Base-by-base conservation (phyloP, 257 asterid species). In the Datura wrightii region DNA sequence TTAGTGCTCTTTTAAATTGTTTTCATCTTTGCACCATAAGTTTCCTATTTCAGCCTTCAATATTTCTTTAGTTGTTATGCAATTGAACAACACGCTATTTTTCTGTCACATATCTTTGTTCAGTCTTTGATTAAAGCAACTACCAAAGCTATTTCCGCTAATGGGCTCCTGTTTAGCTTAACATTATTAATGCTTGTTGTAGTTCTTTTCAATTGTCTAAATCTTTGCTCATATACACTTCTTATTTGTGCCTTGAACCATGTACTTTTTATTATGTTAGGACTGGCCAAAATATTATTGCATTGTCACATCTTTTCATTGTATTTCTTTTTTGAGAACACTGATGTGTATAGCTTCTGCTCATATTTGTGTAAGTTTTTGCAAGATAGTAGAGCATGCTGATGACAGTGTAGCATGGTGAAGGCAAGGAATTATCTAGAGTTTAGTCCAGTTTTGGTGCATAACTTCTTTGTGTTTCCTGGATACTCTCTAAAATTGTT, bases 361-460 rank as follows among this genome's bases (percentile, higher is more conserved):
- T 31, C 81, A 76, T 54, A 74, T 76, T 13, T 48, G 60, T 76
- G 13, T 76, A 76, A 36, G 62, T 76, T 50, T 76, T 52, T 76
- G 82, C 46, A 48, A 76, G 60, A 76, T 16, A 48, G 59, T 76
- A 50, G 82, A 50, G 80, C 31, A 76, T 31, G 62, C 8, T 50
- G 50, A 34, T 53, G 62, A 50, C 82, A 13, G 39, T 76, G 60
- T 50, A 76, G 31, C 46, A 76, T 14, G 82, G 62, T 52, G 82
- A 76, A 50, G 62, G 46, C 6, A 3, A 50, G 59, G 46, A 76
- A 31, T 50, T 52, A 50, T 50, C 82, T 76, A 15, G 46, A 76
- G 46, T 48, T 44, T 76, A 13, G 82, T 76, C 62, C 44, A 50
- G 31, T 76, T 74, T 74, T 76, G 82, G 62, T 76, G 62, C 55